Percentiles rank a stretch among this genome's conserved stretches.
phyloP scores from a whole-genome alignment of 1,284 basidiomycete genomes.

The Ustilago curta region DNA sequence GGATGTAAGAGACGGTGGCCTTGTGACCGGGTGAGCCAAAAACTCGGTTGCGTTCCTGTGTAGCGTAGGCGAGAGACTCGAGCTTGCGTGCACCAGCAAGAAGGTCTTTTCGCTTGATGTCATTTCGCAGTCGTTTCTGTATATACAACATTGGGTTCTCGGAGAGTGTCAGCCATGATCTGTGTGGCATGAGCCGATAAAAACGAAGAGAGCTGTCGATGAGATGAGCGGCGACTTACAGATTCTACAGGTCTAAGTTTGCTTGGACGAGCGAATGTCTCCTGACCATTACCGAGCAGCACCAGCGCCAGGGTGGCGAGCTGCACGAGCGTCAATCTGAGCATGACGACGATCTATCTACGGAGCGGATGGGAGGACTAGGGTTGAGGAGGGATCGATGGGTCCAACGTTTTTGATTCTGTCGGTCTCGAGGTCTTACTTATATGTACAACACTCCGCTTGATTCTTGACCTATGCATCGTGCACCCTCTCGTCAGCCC shows the following conservation, averaged over 20 bases:
- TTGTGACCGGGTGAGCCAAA: conserved; percentile 45
- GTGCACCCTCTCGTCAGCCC: too few relatives aligned
- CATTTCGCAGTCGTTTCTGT: conserved; percentile 33
- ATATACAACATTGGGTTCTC: background rate
- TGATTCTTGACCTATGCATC: too few relatives aligned
- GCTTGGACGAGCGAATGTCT: conserved; percentile 21
- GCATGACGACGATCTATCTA: conserved; percentile 13
- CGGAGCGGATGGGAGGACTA: background rate
- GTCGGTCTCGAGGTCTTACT: background rate
- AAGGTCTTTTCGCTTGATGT: conserved; percentile 36
- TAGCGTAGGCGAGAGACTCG: conserved; percentile 29
- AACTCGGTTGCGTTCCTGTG: conserved; percentile 33
- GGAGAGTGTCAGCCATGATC: background rate
- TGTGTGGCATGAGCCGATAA: too few relatives aligned
- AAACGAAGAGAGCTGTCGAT: background rate
- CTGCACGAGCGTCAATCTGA: conserved; percentile 30
- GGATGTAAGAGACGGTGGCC: conserved; percentile 35
- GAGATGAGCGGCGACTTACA: conserved; percentile 11
- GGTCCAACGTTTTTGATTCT: too few relatives aligned
- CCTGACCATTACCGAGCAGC: conserved; percentile 22
- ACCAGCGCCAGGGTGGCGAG: conserved; percentile 34
- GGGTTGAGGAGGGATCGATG: too few relatives aligned
- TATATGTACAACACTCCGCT: conserved; percentile 4
- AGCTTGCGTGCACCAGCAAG: conserved; percentile 19
- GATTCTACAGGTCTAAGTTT: conserved; percentile 32